These are phyloP conservation scores for Beta corolliflora DNA, from an alignment of 179 eudicot species.

Conservation along the genomic window DNA sequence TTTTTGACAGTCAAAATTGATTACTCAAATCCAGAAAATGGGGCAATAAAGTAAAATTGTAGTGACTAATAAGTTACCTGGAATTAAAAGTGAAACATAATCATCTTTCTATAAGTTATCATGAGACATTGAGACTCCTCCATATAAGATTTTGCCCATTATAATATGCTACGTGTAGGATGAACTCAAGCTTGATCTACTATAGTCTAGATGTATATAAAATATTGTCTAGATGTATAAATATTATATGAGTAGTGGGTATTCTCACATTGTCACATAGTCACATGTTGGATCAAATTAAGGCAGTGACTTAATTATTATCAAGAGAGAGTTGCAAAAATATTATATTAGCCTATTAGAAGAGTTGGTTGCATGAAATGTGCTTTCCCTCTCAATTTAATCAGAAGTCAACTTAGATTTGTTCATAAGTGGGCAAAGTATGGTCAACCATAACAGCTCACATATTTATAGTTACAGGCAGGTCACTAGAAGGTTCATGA, in stretches of 20 bases:
- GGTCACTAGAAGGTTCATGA: not conserved
- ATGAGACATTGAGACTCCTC: no score
- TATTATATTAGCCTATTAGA: not conserved
- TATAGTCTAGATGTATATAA: no score
- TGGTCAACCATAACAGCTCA: not conserved
- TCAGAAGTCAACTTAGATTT: not conserved
- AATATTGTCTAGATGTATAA: not conserved
- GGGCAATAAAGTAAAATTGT: no score
- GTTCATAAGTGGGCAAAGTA: not conserved
- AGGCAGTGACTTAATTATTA: not conserved
- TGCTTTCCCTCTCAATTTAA: not conserved
- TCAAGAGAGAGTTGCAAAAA: not conserved
- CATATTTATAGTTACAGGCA: not conserved
- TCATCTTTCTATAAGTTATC: no score
- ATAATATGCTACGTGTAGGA: no score
- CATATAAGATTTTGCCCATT: no score
- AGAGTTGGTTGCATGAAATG: not conserved
- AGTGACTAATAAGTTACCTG: no score
- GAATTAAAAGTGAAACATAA: no score
- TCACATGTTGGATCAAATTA: not conserved
- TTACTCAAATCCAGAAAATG: no score
- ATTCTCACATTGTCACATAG: no score
- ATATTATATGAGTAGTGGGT: not conserved
- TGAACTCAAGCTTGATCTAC: no score
- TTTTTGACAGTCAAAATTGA: no score